A percentile compares a stretch with the other conserved stretches of the same genome.
Evolutionary conservation across 2,329 filamentous ascomycete species (phyloP).

Genomic region (Xylariomycetidae sp.): DNA sequence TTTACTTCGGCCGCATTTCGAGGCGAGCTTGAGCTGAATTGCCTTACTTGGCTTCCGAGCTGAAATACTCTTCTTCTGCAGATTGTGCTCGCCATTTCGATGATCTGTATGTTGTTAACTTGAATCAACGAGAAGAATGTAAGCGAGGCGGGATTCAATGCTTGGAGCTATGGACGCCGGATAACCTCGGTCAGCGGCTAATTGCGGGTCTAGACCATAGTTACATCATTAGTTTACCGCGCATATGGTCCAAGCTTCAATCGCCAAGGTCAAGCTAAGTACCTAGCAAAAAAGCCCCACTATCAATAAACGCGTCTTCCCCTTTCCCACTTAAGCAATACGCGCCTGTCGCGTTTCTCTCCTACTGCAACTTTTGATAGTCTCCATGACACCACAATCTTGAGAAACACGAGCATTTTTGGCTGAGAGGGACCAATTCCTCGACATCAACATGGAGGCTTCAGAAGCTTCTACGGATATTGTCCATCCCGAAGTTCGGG

Average conservation of each 20-base stretch:
- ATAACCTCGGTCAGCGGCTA: constrained; percentile 27
- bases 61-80: constrained; percentile 32
- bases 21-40: constrained; percentile 66
- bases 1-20: constrained; percentile 69
- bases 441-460: constrained; percentile 46
- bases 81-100: constrained; percentile 37
- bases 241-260: no score
- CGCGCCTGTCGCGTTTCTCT: constrained; percentile 22
- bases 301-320: no score
- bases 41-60: constrained; percentile 41
- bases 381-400: background rate
- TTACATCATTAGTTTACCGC: constrained; percentile 1
- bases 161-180: constrained; percentile 11
- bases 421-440: constrained; percentile 14
- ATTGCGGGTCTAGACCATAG: constrained; percentile 16
- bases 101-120: background rate
- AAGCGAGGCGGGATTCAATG: constrained; percentile 4
- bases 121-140: constrained; percentile 5
- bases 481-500: constrained; percentile 88
- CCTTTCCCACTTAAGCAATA: constrained; percentile 13
- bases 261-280: no score
- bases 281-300: no score
- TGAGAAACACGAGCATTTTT: constrained; percentile 4
- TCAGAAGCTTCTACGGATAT: constrained; percentile 50
- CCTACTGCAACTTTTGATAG: constrained; percentile 4